Percentiles rank a stretch among this genome's conserved stretches.
Evolutionary conservation across 768 basidiomycete species (phyloP).

Genomic region (Mycena haematopus): DNA sequence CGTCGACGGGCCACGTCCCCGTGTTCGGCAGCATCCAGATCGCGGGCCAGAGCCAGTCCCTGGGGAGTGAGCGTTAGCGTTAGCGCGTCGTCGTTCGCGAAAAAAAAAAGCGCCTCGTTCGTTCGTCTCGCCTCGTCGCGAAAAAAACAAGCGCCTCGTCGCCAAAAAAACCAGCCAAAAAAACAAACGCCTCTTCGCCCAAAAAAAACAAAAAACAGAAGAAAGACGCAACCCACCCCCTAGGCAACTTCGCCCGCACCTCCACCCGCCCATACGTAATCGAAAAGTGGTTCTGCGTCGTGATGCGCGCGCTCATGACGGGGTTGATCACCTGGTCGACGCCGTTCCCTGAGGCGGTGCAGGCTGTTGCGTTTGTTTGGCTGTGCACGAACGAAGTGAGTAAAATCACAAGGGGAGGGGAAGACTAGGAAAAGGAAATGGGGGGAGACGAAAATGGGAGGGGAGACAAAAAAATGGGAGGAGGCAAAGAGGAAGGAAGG

Average conservation of each 20-base stretch:
- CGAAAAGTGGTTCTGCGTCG: constrained; percentile 64
- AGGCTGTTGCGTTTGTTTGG: constrained; percentile 42
- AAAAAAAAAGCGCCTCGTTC: no score
- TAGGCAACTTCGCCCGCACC: constrained; percentile 66
- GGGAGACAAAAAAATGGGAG: no score
- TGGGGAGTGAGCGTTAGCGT: no score
- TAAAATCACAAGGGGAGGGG: no score
- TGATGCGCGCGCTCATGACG: constrained; percentile 76
- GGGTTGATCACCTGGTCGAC: constrained; percentile 70
- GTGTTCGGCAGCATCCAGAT: constrained; percentile 77
- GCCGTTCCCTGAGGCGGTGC: constrained; percentile 49
- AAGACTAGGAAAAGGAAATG: no score
- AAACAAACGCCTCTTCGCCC: no score
- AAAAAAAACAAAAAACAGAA: no score
- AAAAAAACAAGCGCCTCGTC: no score
- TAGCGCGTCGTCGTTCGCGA: no score
- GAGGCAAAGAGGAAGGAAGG: background rate
- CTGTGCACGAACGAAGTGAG: background rate
- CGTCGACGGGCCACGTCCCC: constrained; percentile 57
- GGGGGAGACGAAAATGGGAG: no score
- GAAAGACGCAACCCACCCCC: constrained; percentile 46
- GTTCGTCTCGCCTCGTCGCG: no score
- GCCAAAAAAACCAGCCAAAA: no score
- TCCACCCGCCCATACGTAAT: constrained; percentile 68
- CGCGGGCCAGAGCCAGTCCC: constrained; percentile 78